Evolutionary conservation across 139 green algal species (phyloP), one percentile per base, ranked within the genome.

Genomic region (Mesotaenium endlicherianum): DNA sequence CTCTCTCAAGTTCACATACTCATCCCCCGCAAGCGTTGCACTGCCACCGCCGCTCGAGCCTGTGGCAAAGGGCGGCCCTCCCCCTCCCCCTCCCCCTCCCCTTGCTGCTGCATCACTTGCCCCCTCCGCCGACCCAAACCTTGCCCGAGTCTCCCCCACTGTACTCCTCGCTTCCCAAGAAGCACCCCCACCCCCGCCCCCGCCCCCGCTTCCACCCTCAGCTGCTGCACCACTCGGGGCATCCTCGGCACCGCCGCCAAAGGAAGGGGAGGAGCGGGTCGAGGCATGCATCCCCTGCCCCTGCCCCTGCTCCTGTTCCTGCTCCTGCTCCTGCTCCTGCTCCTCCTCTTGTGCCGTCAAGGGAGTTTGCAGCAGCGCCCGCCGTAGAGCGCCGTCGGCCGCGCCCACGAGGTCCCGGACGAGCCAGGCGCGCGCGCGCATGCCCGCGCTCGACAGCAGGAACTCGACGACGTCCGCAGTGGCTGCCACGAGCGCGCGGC

Each of bases 381-480:
- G 30, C 4, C 8, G 34, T n/a, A 78, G n/a, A 20, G 6, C 70
- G 41, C 11, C 8, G 49, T 78, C 70, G 34, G 40, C 38, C 39
- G 70, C 70, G 42, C 20, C 41, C 5, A 78, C 41, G 31, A 72
- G 3, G 57, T 72, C 74, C 17, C 43, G 42, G 11, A 81, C 74
- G 39, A 81, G n/a, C 5, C n/a, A 17, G 11, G 36, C 26, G 3
- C 74, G 41, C 11, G 71, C 74, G 30, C n/a, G 41, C 36, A 36
- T 55, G 5, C 74, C 74, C 6, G 4, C 20, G 14, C 71, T 36
- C n/a, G 74, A 72, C 8, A 81, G 5, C 6, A 81, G 34, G 57
- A 72, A 81, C 4, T 81, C 74, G 11, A 81, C 11, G 31, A 81
- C 20, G 43, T 81, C 74, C 38, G 74, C 42, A 4, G 74, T 67